phyloP scores from a whole-genome alignment of 352 stramenopile species.

The Pythium apleroticum region DNA sequence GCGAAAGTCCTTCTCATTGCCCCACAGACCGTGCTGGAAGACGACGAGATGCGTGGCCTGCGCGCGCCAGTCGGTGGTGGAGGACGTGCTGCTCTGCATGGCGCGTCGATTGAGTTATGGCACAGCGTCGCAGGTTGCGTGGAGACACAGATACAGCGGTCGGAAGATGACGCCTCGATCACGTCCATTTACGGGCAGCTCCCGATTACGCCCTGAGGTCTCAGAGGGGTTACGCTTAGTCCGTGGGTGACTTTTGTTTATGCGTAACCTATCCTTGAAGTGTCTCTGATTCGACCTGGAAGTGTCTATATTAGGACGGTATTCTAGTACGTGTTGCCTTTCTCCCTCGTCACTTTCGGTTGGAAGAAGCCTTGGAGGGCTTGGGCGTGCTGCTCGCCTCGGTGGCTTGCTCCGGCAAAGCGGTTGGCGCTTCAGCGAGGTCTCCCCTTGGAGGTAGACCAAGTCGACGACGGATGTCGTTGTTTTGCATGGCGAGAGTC shows the following conservation, averaged over 20 bases:
- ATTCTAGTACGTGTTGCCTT: not conserved
- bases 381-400: not conserved
- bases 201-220: conserved; percentile 4
- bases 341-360: not conserved
- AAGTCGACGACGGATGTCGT: conserved; percentile 55
- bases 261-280: conserved; percentile 1
- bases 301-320: not conserved
- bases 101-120: not conserved
- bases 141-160: not conserved
- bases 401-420: not conserved
- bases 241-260: not conserved
- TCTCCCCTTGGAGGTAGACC: conserved; percentile 44
- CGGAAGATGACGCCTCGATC: not conserved
- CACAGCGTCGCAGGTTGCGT: not conserved
- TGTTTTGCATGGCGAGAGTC: conserved; percentile 62
- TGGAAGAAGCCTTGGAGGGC: not conserved
- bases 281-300: not conserved
- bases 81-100: conserved; percentile 15
- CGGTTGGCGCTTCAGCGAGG: conserved; percentile 27
- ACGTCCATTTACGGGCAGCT: not conserved
- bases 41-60: conserved; percentile 59
- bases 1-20: conserved; percentile 61
- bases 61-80: not conserved
- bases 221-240: not conserved
- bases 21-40: conserved; percentile 69